Base-by-base conservation (phyloP, 768 basidiomycete genomes). In the Lentinula aciculospora region DNA sequence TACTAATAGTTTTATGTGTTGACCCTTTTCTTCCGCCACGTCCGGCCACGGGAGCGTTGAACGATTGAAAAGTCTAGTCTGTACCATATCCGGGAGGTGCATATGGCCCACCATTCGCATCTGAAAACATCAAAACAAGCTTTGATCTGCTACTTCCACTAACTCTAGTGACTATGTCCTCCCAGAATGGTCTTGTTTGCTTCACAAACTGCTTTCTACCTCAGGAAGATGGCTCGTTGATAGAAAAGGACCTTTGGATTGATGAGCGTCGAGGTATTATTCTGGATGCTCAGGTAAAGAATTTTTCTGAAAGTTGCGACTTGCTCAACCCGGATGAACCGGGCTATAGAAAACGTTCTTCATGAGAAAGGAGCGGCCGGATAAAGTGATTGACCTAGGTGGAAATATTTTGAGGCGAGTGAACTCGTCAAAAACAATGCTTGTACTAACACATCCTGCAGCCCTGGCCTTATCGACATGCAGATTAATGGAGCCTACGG, bases 401-500 rank as follows among this genome's bases (percentile, higher is more conserved):
- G 91, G 92, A 13, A 85, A 87, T 68, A 87, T 94, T 62, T 74
- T 94, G 34, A 89, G 88, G 84, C 81, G 66, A 58, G 69, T 62
- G 15, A 23, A 36, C 46, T 17, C 21, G 12, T n/a, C n/a, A n/a
- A n/a, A n/a, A n/a, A n/a, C n/a, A 59, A 32, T 58, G 27, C 28
- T 45, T 57, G 21, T 63, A 44, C 15, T 31, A 59, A 56, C 15
- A 8, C 19, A 9, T 62, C 5, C 12, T 10, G 9, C 42, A 92
- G 90, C 67, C 93, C 93, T 2, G 93, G 93, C 13, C 81, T 88
- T 65, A 79, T 95, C 50, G 94, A 95, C 71, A 83, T 88, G 17
- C 94, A 96, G 65, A 86, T 96, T 60, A 95, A 96, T 62, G 94
- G 94, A 34, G 93, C 85, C 4, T 94, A 91, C 67, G 85, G 86